Conservation (phyloP, 2,329 filamentous ascomycete species). For the Phyllosticta citribraziliensis region DNA sequence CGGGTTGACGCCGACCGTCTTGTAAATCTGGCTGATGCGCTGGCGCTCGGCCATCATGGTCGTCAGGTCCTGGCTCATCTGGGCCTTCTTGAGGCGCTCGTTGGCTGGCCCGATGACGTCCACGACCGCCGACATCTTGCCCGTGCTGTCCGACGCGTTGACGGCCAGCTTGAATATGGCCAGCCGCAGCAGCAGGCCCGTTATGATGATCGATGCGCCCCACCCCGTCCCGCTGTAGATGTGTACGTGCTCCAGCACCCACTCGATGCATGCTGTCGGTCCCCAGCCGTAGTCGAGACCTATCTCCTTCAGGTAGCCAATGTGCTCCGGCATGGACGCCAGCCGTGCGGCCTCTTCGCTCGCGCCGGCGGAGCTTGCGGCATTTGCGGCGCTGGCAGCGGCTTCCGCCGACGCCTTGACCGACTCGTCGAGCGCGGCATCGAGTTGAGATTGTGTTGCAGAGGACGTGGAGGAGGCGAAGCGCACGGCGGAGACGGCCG, state of each 20-base stretch:
- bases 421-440: slow-evolving; percentile 11
- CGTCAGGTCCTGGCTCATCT: slow-evolving; percentile 35
- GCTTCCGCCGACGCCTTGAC: slow-evolving; percentile 4
- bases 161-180: slow-evolving; percentile 58
- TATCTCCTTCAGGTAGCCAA: slow-evolving; percentile 73
- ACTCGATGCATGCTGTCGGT: slow-evolving; percentile 63
- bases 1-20: slow-evolving; percentile 44
- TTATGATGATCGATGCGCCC: slow-evolving; percentile 63
- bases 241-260: slow-evolving; percentile 71
- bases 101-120: slow-evolving; percentile 48
- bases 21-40: slow-evolving; percentile 42
- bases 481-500: slow-evolving; percentile 1
- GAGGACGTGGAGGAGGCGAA: slow-evolving; percentile 8
- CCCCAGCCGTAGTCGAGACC: slow-evolving; percentile 86
- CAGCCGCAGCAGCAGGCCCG: slow-evolving; percentile 55
- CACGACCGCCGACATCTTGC: slow-evolving; percentile 52
- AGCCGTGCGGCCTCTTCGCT: slow-evolving; percentile 20
- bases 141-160: slow-evolving; percentile 49
- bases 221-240: slow-evolving; percentile 67
- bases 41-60: slow-evolving; percentile 30
- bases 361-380: background rate
- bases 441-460: slow-evolving; percentile 10
- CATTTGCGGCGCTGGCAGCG: slow-evolving; percentile 4
- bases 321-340: slow-evolving; percentile 57
- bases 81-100: slow-evolving; percentile 41